Base-by-base conservation (phyloP, 2,329 filamentous ascomycete species). In the Fusarium abutilonis region DNA sequence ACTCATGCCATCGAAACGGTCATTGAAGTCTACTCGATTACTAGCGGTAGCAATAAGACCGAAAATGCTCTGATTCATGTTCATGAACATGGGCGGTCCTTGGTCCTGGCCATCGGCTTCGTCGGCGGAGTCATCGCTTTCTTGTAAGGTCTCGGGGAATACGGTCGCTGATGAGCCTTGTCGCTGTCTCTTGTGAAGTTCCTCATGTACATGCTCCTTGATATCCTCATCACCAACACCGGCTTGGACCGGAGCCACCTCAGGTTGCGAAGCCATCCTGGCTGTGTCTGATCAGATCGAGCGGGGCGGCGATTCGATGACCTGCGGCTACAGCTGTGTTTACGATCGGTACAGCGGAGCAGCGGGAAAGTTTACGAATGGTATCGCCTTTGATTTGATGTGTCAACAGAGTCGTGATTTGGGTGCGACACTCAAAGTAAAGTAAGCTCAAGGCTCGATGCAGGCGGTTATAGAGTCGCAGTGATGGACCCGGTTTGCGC, bases 11-110 rank as follows among this genome's bases (percentile, higher is more conserved):
- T 93, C 90, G 74, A 95, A 94, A 34, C 90, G 86, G 56, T 90
- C 85, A 74, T 91, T 89, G 72, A 96, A 93, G 76, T 96, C 90
- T 47, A 90, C 88, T 56, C 87, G 87, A 28, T 92, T 93, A 7
- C 93, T 92, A 34, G 92, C 92, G 14, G 92, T 92, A 7, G 93
- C 91, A 66, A 98, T 93, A 77, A 98, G 86, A 50, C 92, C 93
- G 75, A 97, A 96, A 52, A 98, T 89, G 64, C 92, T 96, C 80
- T 97, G 93, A 76, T 97, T 95, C 88, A 96, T 92, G 71, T 93
- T 92, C 77, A 86, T 80, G 56, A 84, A 82, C 74, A 84, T 80
- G 62, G 81, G 78, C 13, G 79, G 76, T 34, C 77, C 78, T 53
- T 80, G 78, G 9, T 70, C 73, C 3, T 80, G 75, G 5, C 76